phyloP scores from a whole-genome alignment of 768 basidiomycete genomes.

The Daedaleopsis nitida region DNA sequence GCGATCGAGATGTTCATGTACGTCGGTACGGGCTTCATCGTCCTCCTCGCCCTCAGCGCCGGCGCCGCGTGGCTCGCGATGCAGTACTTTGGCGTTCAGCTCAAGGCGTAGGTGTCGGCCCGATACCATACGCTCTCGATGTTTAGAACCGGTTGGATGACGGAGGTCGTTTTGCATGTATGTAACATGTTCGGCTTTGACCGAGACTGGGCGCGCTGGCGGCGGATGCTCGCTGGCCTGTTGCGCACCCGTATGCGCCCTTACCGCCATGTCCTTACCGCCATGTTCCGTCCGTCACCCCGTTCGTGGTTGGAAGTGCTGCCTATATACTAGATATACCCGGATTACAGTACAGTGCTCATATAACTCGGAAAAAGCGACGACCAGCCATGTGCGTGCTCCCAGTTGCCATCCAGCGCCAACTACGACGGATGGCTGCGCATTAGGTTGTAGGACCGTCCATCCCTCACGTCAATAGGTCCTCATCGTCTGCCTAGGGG shows the following conservation, averaged over 20 bases:
- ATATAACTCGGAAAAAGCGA: background rate
- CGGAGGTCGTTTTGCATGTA: no score
- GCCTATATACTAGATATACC: background rate
- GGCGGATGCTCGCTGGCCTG: no score
- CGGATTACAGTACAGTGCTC: constrained; percentile 2
- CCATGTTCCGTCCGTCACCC: background rate
- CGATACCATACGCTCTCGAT: background rate
- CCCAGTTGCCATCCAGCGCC: background rate
- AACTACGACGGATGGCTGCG: background rate
- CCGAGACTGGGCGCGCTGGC: no score
- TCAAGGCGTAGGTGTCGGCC: background rate
- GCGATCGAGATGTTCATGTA: constrained; percentile 32
- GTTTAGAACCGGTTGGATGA: background rate
- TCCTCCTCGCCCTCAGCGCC: constrained; percentile 31
- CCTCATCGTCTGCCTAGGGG: no score
- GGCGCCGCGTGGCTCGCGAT: constrained; percentile 29
- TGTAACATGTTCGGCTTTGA: no score
- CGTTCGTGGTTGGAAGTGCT: background rate
- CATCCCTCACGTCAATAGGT: no score
- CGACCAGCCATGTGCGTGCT: background rate
- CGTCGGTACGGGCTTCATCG: constrained; percentile 28
- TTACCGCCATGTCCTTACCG: background rate
- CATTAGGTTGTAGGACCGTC: no score
- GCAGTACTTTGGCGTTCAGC: constrained; percentile 12
- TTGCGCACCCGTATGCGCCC: background rate